These are phyloP conservation scores for Epichloe gansuensis DNA, from an alignment of 2,329 filamentous ascomycete species.

Conservation along the genomic window DNA sequence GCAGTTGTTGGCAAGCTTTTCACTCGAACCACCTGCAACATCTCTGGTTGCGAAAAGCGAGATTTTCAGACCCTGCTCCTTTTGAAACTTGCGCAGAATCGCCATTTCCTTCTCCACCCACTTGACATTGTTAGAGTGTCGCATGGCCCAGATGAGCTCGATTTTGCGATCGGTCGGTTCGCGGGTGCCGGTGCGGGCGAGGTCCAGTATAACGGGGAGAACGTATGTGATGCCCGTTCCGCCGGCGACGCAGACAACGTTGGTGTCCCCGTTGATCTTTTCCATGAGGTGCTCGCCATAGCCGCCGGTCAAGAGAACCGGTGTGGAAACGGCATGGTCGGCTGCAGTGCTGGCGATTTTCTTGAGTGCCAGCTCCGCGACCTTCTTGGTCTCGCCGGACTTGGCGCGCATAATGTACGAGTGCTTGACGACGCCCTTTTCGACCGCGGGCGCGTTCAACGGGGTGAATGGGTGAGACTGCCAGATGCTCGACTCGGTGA, in stretches of 20 bases:
- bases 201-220: conserved; percentile 22
- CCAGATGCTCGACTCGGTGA: conserved; percentile 53
- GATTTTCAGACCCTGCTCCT: conserved; percentile 33
- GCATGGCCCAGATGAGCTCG: conserved; percentile 53
- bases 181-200: conserved; percentile 22
- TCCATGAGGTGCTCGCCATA: conserved; percentile 43
- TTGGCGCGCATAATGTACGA: conserved; percentile 46
- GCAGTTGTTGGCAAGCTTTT: conserved; percentile 8
- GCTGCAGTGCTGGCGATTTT: conserved; percentile 19
- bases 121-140: conserved; percentile 37
- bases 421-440: conserved; percentile 30
- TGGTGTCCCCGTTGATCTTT: conserved; percentile 26
- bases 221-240: conserved; percentile 29
- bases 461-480: conserved; percentile 62
- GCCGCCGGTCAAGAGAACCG: conserved; percentile 48
- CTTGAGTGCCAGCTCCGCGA: conserved; percentile 32
- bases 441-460: conserved; percentile 35
- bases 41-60: conserved; percentile 49
- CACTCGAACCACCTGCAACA: conserved; percentile 6
- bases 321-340: conserved; percentile 24
- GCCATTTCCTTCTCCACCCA: conserved; percentile 48
- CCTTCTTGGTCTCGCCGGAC: conserved; percentile 43
- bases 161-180: conserved; percentile 34
- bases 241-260: conserved; percentile 27
- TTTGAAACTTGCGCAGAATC: conserved; percentile 25